Evolutionary conservation across 106 monocot species (phyloP), one percentile per base, ranked within the genome.

Genomic region (Cymbidium sinense): DNA sequence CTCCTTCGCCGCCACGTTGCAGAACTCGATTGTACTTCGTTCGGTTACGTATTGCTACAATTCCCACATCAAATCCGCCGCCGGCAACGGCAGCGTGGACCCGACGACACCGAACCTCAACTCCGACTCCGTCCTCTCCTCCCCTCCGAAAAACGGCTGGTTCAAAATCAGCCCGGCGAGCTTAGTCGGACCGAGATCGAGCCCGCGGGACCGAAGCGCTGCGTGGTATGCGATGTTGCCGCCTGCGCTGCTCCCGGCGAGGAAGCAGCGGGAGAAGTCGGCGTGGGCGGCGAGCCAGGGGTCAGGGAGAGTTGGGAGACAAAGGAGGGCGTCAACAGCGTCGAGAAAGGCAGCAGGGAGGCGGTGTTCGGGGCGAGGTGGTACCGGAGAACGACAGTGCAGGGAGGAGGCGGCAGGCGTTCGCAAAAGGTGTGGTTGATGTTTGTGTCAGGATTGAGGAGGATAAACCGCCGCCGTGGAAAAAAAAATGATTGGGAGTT

Each of bases 391-490:
- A 33, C 30, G 78, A 58, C 58, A 78, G 29, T 29, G 77, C 72
- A 20, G 77, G 75, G 47, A 75, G 34, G 41, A n/a, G 35, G 27
- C 33, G 2, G 83, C 30, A 79, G n/a, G 23, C 50, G n/a, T 62
- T 37, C 28, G 78, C 74, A 78, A 64, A 36, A 83, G 5, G 35
- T 33, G 83, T 83, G 78, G 64, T 64, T 61, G 34, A 52, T 25
- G 73, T 15, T 15, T 34, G 61, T 41, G 43, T 51, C 64, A n/a
- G 78, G 37, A 36, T 78, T 78, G 81, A 75, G 78, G 78, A 81
- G 50, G 39, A 85, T 30, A 81, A 85, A 85, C 85, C 85, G 47
- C 85, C 85, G 70, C 78, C 85, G 70, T 85, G 85, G 55, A 75
- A 65, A 62, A 81, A 36, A 85, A 0, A 20, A 85, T 28, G 34